Base-by-base conservation (phyloP, 345 rosid species). In the Salix brachista region DNA sequence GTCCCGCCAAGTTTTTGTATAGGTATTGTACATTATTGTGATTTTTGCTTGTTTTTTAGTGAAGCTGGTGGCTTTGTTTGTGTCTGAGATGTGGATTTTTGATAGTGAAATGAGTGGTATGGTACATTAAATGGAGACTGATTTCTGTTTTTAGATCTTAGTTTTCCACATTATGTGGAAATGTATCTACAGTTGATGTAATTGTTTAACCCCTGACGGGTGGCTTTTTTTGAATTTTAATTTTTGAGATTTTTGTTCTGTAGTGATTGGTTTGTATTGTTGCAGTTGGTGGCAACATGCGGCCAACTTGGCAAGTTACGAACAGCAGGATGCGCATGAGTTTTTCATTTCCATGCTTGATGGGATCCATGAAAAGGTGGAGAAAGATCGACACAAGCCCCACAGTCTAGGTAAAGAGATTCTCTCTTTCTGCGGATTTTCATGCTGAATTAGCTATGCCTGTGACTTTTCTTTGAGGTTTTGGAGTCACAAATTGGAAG, bases 221-320 rank as follows among this genome's bases (percentile, higher is more conserved):
- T 56, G 30, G 32, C 18, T 26, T 26, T 7, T 18, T 70, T 52
- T 1, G 2, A 8, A 10, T 26, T 56, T 56, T 76, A 25, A 3
- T 11, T 42, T 65, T 25, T 58, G 28, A 3, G 1, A 16, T 64
- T 26, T 32, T 78, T 41, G 30, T 0, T 9, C 41, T 34, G 36
- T 2, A 36, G 6, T 60, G 41, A 25, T 81, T 70, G 66, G 64
- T 75, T 26, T 78, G 41, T 48, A 64, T 13, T 58, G 52, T 70
- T 65, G 86, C 85, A 95, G 99, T 86, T 95, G 99, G 99, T 95
- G 99, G 99, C 89, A 88, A 86, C 97, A 93, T 80, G 89, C 97
- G 36, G 83, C 88, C 12, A 87, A 88, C 87, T 82, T 90, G 84
- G 97, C 97, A 54, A 88, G 94, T 68, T 95, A 91, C 69, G 89